phyloP scores from a whole-genome alignment of 176 grass and related monocot species.

The Echinochloa phyllopogon region DNA sequence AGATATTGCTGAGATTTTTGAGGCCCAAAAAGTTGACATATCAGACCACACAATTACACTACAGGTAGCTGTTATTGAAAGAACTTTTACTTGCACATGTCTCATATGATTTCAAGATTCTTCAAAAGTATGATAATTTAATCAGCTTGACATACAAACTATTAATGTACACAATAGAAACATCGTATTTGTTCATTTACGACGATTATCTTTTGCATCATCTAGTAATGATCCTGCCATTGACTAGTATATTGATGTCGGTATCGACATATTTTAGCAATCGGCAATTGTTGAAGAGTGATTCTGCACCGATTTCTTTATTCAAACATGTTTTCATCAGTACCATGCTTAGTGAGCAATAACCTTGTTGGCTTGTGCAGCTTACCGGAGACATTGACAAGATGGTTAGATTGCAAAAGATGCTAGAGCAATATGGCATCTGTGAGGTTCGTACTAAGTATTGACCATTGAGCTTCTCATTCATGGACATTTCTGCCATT shows the following conservation, averaged over 20 bases:
- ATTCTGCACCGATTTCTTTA: neutral
- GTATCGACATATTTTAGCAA: neutral
- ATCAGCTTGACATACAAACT: neutral
- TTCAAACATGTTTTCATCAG: constrained; percentile 13
- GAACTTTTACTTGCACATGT: neutral
- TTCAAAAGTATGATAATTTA: neutral
- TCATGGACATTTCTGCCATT: neutral
- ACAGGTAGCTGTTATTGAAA: constrained; percentile 47
- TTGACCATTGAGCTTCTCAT: neutral
- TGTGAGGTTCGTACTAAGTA: constrained; percentile 56
- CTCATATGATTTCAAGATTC: neutral
- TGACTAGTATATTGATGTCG: constrained; percentile 7
- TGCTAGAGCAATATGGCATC: constrained; percentile 63
- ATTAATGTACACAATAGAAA: neutral
- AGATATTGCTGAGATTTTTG: constrained; percentile 77
- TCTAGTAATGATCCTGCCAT: constrained; percentile 1
- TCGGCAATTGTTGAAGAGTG: neutral
- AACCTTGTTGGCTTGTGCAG: constrained; percentile 51
- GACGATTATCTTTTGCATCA: neutral
- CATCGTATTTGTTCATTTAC: neutral
- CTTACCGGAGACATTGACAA: constrained; percentile 57
- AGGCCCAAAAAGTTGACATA: constrained; percentile 71
- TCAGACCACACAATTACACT: constrained; percentile 86
- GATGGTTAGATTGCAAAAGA: constrained; percentile 63
- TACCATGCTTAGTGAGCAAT: neutral